A percentile compares a stretch with the other conserved stretches of the same genome.
phyloP scores from a whole-genome alignment of 345 rosid genomes.

The Acer negundo region DNA sequence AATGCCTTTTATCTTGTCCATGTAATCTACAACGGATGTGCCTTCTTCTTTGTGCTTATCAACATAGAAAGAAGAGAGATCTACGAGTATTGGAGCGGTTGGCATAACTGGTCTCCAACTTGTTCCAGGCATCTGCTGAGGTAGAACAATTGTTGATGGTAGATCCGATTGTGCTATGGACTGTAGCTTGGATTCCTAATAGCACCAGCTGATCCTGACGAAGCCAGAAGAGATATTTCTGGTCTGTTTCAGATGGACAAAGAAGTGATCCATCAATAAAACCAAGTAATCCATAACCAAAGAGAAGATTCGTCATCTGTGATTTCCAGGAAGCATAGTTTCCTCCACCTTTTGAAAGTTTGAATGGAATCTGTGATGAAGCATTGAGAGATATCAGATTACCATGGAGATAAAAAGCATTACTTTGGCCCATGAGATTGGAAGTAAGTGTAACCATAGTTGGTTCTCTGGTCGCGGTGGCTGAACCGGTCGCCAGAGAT shows the following conservation, averaged over 20 bases:
- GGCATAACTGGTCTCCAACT: not conserved
- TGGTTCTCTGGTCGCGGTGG: not conserved
- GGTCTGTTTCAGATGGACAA: not conserved
- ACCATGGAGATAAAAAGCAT: not conserved
- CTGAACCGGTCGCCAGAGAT: not conserved
- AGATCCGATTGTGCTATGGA: not conserved
- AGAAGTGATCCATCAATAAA: not conserved
- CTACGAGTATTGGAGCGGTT: not conserved
- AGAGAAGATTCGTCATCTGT: constrained; percentile 5
- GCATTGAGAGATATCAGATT: no score
- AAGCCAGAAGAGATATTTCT: not conserved
- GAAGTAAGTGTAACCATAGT: no score
- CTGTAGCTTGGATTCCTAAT: not conserved
- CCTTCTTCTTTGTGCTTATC: no score
- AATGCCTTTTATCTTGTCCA: no score
- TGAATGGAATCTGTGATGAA: no score
- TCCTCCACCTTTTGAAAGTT: no score
- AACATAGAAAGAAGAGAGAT: no score
- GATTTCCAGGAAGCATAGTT: not conserved
- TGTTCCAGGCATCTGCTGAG: no score
- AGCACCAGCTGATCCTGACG: constrained; percentile 11
- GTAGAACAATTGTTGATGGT: no score
- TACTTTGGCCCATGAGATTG: not conserved
- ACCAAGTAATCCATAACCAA: constrained; percentile 10
- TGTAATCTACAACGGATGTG: no score